These are phyloP conservation scores for Psilocybe cyanescens DNA, from an alignment of 768 basidiomycete species.

Conservation along the genomic window DNA sequence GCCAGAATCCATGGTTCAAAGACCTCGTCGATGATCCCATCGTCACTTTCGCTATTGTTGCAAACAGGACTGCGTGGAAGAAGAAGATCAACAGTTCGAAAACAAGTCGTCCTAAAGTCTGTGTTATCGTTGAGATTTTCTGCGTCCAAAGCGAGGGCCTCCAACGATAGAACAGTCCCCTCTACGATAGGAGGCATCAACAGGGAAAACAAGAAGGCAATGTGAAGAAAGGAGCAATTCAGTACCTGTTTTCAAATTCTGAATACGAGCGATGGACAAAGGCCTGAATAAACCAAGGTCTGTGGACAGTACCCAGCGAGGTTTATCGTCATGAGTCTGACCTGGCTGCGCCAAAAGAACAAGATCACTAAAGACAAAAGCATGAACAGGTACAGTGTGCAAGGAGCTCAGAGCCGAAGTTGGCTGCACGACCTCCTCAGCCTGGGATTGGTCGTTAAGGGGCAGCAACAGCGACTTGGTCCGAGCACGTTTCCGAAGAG, in stretches of 20 bases:
- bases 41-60: not conserved
- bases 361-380: slow-evolving; percentile 70
- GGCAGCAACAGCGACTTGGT: slow-evolving; percentile 19
- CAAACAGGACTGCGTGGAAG: slow-evolving; percentile 8
- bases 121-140: slow-evolving; percentile 17
- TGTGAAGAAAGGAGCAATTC: not conserved
- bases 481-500: slow-evolving; percentile 24
- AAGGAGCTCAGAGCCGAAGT: slow-evolving; percentile 7
- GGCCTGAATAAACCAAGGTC: slow-evolving; percentile 52
- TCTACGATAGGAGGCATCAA: slow-evolving; percentile 11
- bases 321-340: slow-evolving; percentile 19
- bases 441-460: not conserved
- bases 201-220: not conserved
- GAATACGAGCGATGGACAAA: slow-evolving; percentile 37
- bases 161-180: slow-evolving; percentile 20
- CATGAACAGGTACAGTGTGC: slow-evolving; percentile 30
- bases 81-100: slow-evolving; percentile 22
- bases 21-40: slow-evolving; percentile 1
- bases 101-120: slow-evolving; percentile 23
- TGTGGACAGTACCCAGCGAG: slow-evolving; percentile 30
- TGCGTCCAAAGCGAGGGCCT: slow-evolving; percentile 18
- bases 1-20: slow-evolving; percentile 51
- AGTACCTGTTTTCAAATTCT: slow-evolving; percentile 21
- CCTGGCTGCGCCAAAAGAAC: slow-evolving; percentile 57
- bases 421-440: not conserved